These are phyloP conservation scores for Mollisia scopiformis DNA, from an alignment of 2,329 filamentous ascomycete species.

Conservation along the genomic window DNA sequence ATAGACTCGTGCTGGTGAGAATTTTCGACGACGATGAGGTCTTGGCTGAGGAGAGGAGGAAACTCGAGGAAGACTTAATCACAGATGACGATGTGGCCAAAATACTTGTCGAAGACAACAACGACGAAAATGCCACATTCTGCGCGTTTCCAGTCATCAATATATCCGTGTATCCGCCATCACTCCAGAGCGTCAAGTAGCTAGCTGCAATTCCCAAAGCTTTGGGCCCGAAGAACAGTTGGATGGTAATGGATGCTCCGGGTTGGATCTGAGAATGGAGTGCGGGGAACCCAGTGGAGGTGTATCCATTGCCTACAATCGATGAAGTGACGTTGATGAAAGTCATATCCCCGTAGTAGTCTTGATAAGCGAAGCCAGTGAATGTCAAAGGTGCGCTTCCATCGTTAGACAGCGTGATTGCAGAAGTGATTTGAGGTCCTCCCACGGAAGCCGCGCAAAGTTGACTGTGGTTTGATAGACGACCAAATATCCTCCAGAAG, in stretches of 20 bases:
- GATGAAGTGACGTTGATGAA: not conserved
- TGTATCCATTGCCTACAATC: conserved; percentile 8
- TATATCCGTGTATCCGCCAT: conserved; percentile 4
- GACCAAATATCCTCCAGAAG: not conserved
- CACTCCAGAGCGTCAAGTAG: not conserved
- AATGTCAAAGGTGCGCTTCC: not conserved
- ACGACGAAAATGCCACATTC: not conserved
- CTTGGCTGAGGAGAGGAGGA: not conserved
- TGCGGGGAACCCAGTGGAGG: not conserved
- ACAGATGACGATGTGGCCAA: not conserved
- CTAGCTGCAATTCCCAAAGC: not conserved
- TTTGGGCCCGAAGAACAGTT: not conserved
- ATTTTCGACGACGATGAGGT: not conserved
- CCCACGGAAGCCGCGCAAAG: not conserved
- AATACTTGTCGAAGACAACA: not conserved
- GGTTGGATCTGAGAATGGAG: not conserved
- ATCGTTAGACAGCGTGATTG: not conserved
- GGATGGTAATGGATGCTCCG: conserved; percentile 4
- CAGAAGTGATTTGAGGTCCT: not conserved
- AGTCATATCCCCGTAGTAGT: not conserved
- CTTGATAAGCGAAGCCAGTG: conserved; percentile 1
- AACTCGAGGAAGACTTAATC: not conserved
- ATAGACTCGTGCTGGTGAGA: too few relatives aligned
- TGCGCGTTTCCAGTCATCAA: not conserved
- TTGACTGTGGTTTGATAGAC: not conserved